phyloP scores from a whole-genome alignment of 306 rosid species.

The Vachellia collinsii region DNA sequence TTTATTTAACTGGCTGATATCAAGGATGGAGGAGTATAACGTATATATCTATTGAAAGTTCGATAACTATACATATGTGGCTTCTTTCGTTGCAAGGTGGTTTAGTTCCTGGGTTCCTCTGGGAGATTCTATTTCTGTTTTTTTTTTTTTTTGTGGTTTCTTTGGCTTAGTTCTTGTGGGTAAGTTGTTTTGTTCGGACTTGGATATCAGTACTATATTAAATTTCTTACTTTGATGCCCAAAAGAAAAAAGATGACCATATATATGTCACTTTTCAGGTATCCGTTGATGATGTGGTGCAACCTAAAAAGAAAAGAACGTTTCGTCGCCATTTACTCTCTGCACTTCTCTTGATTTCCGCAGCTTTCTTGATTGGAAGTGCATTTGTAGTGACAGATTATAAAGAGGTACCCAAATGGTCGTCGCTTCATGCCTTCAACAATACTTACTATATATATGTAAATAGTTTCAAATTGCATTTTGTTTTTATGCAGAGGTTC shows the following conservation, averaged over 20 bases:
- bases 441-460: neutral
- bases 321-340: constrained; percentile 31
- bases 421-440: neutral
- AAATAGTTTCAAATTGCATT: neutral
- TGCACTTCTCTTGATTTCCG: constrained; percentile 27
- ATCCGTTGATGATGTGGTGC: neutral
- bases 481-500: constrained; percentile 30
- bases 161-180: too few relatives aligned
- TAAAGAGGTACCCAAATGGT: constrained; percentile 39
- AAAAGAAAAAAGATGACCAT: neutral
- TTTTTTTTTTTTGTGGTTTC: too few relatives aligned
- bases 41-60: too few relatives aligned
- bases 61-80: too few relatives aligned
- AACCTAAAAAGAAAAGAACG: constrained; percentile 10
- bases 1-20: too few relatives aligned
- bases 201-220: too few relatives aligned
- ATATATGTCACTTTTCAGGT: constrained; percentile 5
- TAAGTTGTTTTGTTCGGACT: too few relatives aligned
- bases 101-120: too few relatives aligned
- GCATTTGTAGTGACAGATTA: constrained; percentile 33
- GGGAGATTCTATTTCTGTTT: too few relatives aligned
- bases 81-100: too few relatives aligned
- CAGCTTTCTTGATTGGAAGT: constrained; percentile 43
- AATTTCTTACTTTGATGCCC: too few relatives aligned
- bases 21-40: too few relatives aligned